These are phyloP conservation scores for Kwoniella europaea DNA, from an alignment of 768 basidiomycete genomes.

Conservation along the genomic window DNA sequence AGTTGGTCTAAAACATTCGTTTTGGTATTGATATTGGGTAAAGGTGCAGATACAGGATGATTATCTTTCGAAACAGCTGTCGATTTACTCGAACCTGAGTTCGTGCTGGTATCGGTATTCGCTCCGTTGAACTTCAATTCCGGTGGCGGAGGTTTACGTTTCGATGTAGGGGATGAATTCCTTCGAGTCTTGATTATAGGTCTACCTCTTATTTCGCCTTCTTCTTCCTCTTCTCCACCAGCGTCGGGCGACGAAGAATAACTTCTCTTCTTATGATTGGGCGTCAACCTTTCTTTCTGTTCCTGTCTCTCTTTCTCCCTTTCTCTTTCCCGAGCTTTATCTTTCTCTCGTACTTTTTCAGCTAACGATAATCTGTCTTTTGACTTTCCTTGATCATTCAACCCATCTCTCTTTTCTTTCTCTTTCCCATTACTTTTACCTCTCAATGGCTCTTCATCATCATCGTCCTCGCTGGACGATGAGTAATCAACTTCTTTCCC, in stretches of 20 bases:
- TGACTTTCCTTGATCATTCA: not conserved
- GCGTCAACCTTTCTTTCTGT: not conserved
- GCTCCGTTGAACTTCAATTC: conserved; percentile 21
- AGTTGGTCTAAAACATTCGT: not conserved
- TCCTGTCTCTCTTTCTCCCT: not conserved
- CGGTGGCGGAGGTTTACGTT: conserved; percentile 27
- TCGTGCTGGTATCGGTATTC: not conserved
- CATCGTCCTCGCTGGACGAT: conserved; percentile 11
- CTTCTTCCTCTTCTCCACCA: conserved; percentile 16
- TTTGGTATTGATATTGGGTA: not conserved
- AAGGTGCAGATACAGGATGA: conserved; percentile 11
- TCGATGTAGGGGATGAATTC: conserved; percentile 10
- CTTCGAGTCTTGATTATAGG: conserved; percentile 10
- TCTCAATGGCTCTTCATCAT: conserved; percentile 2
- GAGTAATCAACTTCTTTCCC: conserved; percentile 20
- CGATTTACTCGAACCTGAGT: not conserved
- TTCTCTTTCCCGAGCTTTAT: conserved; percentile 15
- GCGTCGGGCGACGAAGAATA: not conserved
- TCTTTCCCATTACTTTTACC: not conserved
- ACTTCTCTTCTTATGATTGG: not conserved
- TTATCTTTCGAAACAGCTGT: conserved; percentile 2
- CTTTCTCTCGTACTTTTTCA: conserved; percentile 11
- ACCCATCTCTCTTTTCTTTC: not conserved
- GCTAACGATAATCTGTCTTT: not conserved
- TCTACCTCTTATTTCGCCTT: conserved; percentile 26